Percentiles rank a stretch among this genome's conserved stretches.
These are phyloP conservation scores for Umbelopsis ramanniana DNA, from an alignment of 192 early-diverging fungal genomes.

Conservation along the genomic window DNA sequence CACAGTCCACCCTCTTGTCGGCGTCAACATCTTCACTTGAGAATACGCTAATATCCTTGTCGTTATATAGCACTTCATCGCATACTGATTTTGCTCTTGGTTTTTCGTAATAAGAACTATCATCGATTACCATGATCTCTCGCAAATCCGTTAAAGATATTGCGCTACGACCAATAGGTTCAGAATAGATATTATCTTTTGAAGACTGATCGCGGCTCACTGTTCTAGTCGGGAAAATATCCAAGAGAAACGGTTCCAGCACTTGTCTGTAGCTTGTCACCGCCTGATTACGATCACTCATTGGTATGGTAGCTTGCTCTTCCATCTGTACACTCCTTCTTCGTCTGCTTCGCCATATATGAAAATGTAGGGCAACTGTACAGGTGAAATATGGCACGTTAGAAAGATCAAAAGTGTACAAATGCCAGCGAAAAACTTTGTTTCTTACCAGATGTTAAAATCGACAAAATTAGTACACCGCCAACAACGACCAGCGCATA, in stretches of 20 bases:
- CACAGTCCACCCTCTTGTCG: slow-evolving; percentile 5
- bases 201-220: not conserved
- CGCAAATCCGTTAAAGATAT: slow-evolving; percentile 9
- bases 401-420: not conserved
- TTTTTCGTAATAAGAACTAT: not conserved
- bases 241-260: not conserved
- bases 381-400: not conserved
- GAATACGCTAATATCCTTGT: not conserved
- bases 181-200: not conserved
- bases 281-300: not conserved
- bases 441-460: slow-evolving; percentile 5
- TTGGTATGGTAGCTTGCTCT: not conserved
- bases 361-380: not conserved
- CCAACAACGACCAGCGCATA: not conserved
- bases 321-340: not conserved
- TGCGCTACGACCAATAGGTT: not conserved
- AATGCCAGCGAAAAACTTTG: not conserved
- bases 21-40: not conserved
- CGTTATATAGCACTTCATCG: not conserved
- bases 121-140: not conserved
- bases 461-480: not conserved
- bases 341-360: slow-evolving; percentile 4
- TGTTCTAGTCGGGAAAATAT: not conserved
- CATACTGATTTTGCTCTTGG: not conserved
- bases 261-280: not conserved